Base-by-base conservation (phyloP, 176 grass and related monocot genomes). In the Raddia guianensis region DNA sequence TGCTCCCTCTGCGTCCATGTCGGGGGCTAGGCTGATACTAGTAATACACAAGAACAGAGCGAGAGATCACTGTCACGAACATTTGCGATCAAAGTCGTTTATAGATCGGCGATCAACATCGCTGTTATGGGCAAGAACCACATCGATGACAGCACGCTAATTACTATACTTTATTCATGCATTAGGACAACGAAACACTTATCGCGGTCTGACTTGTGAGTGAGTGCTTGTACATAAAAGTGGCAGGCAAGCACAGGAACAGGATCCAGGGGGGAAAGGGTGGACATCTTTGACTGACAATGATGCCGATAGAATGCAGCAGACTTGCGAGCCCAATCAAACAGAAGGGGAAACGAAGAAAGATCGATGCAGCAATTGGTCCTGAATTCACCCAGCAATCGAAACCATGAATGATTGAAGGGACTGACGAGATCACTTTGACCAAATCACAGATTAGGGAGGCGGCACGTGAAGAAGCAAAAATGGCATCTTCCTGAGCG, bases 1-100 rank as follows among this genome's bases (percentile, higher is more conserved):
- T 2, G 60, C 12, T 59, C 5, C n/a, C 13, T n/a, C 19, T 78
- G 56, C 75, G 56, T 45, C 47, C 53, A 21, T 70, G 74, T 62
- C 33, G 61, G 2, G 14, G 11, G 66, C 46, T 69, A 78, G 57
- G 35, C 83, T 85, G 64, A 11, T 10, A 27, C 27, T 27, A 27
- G 27, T 27, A 27, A 27, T 27, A 27, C 27, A 27, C 27, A 27
- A 27, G 27, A 50, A 27, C 8, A 61, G 52, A 71, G 16, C 0
- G 14, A 77, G 15, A 5, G 64, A 12, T 58, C 44, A 67, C 53
- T 79, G 76, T 79, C 53, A 79, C 47, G 11, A 78, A 15, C 45
- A 14, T 19, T 9, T 62, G 4, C 59, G 63, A 40, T n/a, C 47
- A 78, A 16, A 61, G 2, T 1, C 27, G 27, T 27, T 27, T 27